phyloP scores from a whole-genome alignment of 495 filamentous ascomycete genomes.

The Daldinia loculata region DNA sequence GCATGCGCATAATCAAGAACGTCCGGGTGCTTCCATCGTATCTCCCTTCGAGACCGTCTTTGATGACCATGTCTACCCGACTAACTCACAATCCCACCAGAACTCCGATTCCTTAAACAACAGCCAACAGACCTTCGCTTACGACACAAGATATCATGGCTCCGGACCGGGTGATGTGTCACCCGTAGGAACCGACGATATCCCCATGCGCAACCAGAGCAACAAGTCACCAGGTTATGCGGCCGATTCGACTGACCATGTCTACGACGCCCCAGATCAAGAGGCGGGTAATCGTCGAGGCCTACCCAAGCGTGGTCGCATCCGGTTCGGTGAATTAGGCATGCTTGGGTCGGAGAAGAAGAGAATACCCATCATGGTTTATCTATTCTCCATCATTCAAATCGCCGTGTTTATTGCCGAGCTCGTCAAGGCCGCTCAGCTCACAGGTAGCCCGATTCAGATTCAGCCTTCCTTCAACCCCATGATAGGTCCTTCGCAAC shows the following conservation, averaged over 20 bases:
- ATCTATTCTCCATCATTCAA: conserved; percentile 78
- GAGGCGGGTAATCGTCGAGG: conserved; percentile 34
- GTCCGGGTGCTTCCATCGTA: conserved; percentile 40
- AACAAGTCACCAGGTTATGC: conserved; percentile 46
- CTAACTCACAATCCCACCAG: conserved; percentile 52
- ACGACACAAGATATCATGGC: conserved; percentile 66
- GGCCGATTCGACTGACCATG: conserved; percentile 60
- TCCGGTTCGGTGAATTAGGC: conserved; percentile 59
- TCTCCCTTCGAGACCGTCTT: conserved; percentile 67
- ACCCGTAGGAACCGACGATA: conserved; percentile 65
- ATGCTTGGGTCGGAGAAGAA: conserved; percentile 58
- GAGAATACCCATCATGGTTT: conserved; percentile 84
- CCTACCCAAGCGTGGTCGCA: conserved; percentile 42
- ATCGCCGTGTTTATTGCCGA: conserved; percentile 90
- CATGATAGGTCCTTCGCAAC: conserved; percentile 93
- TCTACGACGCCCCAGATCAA: conserved; percentile 54
- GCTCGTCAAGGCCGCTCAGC: conserved; percentile 74
- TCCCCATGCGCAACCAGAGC: conserved; percentile 67
- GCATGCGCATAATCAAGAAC: conserved; percentile 53
- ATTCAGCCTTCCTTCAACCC: conserved; percentile 89
- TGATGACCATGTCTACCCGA: conserved; percentile 69
- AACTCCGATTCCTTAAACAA: conserved; percentile 33
- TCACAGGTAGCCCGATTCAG: conserved; percentile 81
- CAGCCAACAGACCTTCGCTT: conserved; percentile 56
- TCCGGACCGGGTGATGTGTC: conserved; percentile 49